These are phyloP conservation scores for Yarrowia osloensis DNA, from an alignment of 805 yeast genomes.

Conservation along the genomic window DNA sequence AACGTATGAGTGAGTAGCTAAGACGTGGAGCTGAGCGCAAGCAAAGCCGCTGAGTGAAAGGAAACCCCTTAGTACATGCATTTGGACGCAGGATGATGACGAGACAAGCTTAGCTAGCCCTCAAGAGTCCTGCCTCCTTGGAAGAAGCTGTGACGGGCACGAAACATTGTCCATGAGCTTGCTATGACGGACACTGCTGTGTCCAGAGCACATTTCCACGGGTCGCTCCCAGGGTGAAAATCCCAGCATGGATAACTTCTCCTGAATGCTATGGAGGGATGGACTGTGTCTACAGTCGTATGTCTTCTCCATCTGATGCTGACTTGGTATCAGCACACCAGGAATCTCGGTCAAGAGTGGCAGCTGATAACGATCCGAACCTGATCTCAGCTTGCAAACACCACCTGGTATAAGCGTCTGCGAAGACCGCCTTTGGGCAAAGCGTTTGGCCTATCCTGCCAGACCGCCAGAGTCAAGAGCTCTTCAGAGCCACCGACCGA, in stretches of 20 bases:
- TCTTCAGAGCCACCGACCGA: conserved; percentile 4
- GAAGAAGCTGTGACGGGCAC: background rate
- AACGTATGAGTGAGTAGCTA: background rate
- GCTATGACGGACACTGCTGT: background rate
- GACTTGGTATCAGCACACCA: conserved; percentile 2
- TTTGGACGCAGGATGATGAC: background rate
- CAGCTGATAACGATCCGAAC: background rate
- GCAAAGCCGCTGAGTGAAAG: background rate
- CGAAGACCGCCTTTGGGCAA: background rate
- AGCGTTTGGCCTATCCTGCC: background rate
- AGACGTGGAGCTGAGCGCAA: background rate
- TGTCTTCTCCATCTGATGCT: background rate
- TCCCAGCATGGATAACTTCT: background rate
- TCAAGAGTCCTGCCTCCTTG: background rate
- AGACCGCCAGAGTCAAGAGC: background rate
- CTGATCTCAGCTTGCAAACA: background rate
- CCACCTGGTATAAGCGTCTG: conserved; percentile 1
- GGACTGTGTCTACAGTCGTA: background rate
- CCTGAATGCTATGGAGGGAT: conserved; percentile 1
- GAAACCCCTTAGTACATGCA: background rate
- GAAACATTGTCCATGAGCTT: background rate
- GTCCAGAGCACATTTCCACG: background rate
- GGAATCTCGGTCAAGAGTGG: conserved; percentile 1
- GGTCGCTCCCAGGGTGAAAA: background rate
- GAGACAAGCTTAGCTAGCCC: background rate